Percentiles rank a stretch among this genome's conserved stretches.
Conservation (phyloP, 1,284 basidiomycete genomes). For the Xerocomus amazonicus region DNA sequence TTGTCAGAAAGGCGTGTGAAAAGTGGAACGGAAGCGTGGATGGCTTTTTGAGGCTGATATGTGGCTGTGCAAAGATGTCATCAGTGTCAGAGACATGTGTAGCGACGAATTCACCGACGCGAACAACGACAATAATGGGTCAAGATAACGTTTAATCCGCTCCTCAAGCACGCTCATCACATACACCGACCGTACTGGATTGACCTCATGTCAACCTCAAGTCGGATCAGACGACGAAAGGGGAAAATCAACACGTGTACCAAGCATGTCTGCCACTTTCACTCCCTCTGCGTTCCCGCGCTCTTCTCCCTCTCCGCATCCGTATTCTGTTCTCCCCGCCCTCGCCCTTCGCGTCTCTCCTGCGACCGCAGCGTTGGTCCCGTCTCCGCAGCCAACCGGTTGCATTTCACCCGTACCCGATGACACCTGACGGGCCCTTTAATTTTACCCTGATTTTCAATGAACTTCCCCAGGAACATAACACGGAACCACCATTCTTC, state of each 20-base stretch:
- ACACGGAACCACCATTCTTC: no score
- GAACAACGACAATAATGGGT: conserved; percentile 5
- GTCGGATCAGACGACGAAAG: conserved; percentile 22
- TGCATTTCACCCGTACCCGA: conserved; percentile 3
- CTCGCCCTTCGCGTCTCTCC: not conserved
- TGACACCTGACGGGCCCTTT: not conserved
- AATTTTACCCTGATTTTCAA: not conserved
- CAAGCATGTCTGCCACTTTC: conserved; percentile 24
- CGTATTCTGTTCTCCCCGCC: no score
- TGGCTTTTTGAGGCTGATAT: conserved; percentile 32
- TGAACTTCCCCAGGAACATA: not conserved
- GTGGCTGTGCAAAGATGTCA: conserved; percentile 25
- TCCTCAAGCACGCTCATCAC: conserved; percentile 23
- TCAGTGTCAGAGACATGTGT: not conserved
- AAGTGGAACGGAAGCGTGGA: conserved; percentile 18
- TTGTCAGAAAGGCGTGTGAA: conserved; percentile 29
- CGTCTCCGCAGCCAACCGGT: not conserved
- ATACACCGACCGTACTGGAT: conserved; percentile 8
- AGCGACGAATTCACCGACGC: conserved; percentile 6
- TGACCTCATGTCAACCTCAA: conserved; percentile 14
- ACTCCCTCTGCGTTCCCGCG: conserved; percentile 5
- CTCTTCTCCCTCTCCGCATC: conserved; percentile 6
- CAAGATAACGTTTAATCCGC: conserved; percentile 11
- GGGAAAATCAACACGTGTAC: conserved; percentile 26
- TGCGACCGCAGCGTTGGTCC: not conserved